Percentiles rank a stretch among this genome's conserved stretches.
Evolutionary conservation across 257 asterid species (phyloP).

Genomic region (Solanum etuberosum): DNA sequence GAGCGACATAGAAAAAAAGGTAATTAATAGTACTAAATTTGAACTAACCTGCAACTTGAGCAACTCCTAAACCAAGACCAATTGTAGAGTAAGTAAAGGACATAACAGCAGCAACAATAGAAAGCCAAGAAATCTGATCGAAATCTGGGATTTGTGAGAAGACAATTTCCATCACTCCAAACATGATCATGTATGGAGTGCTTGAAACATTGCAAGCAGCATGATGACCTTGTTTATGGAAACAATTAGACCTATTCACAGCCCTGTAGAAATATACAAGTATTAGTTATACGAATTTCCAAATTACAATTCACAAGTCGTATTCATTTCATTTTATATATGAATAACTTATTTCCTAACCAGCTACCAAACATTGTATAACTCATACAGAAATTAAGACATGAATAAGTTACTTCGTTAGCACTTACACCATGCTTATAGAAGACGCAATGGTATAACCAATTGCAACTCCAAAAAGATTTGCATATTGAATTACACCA

Average conservation of each 20-base stretch:
- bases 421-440: constrained; percentile 56
- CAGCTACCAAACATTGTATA: neutral
- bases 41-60: constrained; percentile 39
- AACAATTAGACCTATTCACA: constrained; percentile 47
- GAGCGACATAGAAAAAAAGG: neutral
- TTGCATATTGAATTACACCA: constrained; percentile 46
- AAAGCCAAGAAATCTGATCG: constrained; percentile 69
- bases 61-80: constrained; percentile 58
- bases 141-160: constrained; percentile 68
- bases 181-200: constrained; percentile 61
- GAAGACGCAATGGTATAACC: constrained; percentile 72
- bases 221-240: constrained; percentile 40
- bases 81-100: constrained; percentile 62
- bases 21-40: neutral
- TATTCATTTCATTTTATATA: too few species aligned
- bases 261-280: constrained; percentile 26
- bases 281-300: neutral
- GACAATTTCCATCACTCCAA: constrained; percentile 39
- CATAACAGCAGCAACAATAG: constrained; percentile 69
- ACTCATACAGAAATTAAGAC: neutral
- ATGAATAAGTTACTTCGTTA: neutral
- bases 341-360: neutral
- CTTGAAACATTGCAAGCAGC: constrained; percentile 46
- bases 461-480: constrained; percentile 44
- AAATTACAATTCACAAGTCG: neutral